Base-by-base conservation (phyloP, 2,329 filamentous ascomycete genomes). In the Raffaelea deltoideospora region DNA sequence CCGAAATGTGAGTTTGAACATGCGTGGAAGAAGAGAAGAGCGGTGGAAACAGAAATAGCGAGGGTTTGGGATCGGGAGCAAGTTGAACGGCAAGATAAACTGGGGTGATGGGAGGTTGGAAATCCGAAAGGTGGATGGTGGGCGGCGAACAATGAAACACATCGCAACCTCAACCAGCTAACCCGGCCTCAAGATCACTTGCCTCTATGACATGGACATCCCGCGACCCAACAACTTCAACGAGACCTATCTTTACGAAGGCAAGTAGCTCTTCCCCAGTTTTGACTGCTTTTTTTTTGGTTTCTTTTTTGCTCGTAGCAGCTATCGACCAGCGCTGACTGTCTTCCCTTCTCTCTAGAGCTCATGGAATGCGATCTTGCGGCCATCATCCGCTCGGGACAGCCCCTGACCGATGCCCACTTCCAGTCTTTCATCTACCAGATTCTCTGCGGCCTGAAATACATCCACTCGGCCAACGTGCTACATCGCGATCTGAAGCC, bases 401-500 rank as follows among this genome's bases (percentile, higher is more conserved):
- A 98, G 58, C 87, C 90, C 33, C 69, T 98, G 55, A 98, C 90
- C 53, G 90, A 98, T 55, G 90, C 90, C 38, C 90, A 98, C 61
- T 98, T 98, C 67, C 90, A 98, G 63, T 96, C 90, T 36, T 98
- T 98, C 65, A 95, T 98, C 63, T 98, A 98, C 67, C 90, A 98
- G 69, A 98, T 98, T 48, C 79, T 98, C 6, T 96, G 90, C 57
- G 90, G 90, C 45, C 70, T 98, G 49, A 98, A 98, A 68, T 98
- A 96, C 61, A 96, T 98, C 47, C 90, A 98, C 67, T 96, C 88
- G 18, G 90, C 90, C 48, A 96, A 96, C 52, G 90, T 98, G 36
- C 69, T 98, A 47, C 90, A 98, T 58, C 81, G 90, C 56, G 90
- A 98, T 58, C 62, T 98, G 54, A 98, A 98, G 64, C 90, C 90